phyloP scores from a whole-genome alignment of 1,284 basidiomycete species.

The Coniferiporia sulphurascens region DNA sequence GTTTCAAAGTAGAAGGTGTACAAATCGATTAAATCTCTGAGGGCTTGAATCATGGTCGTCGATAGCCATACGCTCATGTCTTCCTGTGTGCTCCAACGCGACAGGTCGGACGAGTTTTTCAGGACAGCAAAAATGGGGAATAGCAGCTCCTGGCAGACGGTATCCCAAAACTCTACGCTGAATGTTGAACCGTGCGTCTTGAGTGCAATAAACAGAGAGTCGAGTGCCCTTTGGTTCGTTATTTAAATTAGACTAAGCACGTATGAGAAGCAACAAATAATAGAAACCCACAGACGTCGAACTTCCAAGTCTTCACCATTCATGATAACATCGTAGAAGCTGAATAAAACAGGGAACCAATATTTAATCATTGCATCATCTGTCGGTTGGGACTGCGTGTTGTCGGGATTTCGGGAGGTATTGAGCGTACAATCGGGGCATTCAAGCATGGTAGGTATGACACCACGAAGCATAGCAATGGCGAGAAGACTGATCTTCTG shows the following conservation, averaged over 20 bases:
- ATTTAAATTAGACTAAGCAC: constrained; percentile 6
- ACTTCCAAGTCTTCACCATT: constrained; percentile 99
- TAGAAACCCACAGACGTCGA: constrained; percentile 72
- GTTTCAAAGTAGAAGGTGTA: constrained; percentile 97
- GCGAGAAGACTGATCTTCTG: constrained; percentile 97
- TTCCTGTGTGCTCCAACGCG: constrained; percentile 92
- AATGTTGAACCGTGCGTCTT: constrained; percentile 88
- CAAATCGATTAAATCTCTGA: constrained; percentile 92
- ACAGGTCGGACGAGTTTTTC: constrained; percentile 85
- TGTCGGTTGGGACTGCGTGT: constrained; percentile 25
- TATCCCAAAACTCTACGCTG: constrained; percentile 95
- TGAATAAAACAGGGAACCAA: constrained; percentile 96
- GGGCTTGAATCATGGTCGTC: constrained; percentile 98
- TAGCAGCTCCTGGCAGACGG: constrained; percentile 92
- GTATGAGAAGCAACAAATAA: neutral
- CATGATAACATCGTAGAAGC: constrained; percentile 99
- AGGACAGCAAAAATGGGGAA: constrained; percentile 99
- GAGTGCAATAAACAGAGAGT: constrained; percentile 92
- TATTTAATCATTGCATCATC: constrained; percentile 90
- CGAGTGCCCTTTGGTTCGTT: constrained; percentile 66
- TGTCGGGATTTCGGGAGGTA: constrained; percentile 2
- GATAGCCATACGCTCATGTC: constrained; percentile 99
- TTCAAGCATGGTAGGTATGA: constrained; percentile 88
- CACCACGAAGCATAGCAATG: constrained; percentile 91
- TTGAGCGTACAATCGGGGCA: constrained; percentile 77